phyloP scores from a whole-genome alignment of 306 rosid species.

The Pyrus communis region DNA sequence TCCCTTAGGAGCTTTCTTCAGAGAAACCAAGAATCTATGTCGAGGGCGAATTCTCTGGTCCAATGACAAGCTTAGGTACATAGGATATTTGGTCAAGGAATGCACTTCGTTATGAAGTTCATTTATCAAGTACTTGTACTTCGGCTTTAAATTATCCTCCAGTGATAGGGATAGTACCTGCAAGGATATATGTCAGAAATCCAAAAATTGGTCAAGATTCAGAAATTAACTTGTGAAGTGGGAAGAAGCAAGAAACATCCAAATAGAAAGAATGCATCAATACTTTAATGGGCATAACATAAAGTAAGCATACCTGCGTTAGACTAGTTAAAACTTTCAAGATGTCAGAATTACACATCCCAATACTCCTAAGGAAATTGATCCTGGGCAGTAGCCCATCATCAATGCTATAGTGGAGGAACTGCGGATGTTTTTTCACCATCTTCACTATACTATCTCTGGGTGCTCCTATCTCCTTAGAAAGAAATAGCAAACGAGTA shows the following conservation, averaged over 20 bases:
- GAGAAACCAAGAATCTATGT: constrained; percentile 76
- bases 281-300: neutral
- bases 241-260: neutral
- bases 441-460: constrained; percentile 85
- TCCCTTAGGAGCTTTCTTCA: constrained; percentile 95
- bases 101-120: constrained; percentile 86
- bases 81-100: constrained; percentile 90
- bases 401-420: constrained; percentile 92
- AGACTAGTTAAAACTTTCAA: constrained; percentile 87
- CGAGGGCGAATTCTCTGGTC: constrained; percentile 99
- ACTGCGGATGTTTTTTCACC: constrained; percentile 94
- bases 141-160: constrained; percentile 92
- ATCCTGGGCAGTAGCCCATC: constrained; percentile 88
- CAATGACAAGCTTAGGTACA: constrained; percentile 87
- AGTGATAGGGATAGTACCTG: constrained; percentile 89
- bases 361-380: constrained; percentile 89
- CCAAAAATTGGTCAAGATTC: neutral
- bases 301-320: constrained; percentile 58
- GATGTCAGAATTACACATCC: constrained; percentile 82
- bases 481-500: constrained; percentile 65
- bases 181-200: constrained; percentile 11
- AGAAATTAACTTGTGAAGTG: neutral
- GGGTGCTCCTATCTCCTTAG: constrained; percentile 86
- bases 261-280: neutral
- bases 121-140: constrained; percentile 83